These are phyloP conservation scores for Xylariaceae sp. DNA, from an alignment of 2,329 filamentous ascomycete species.

Conservation along the genomic window DNA sequence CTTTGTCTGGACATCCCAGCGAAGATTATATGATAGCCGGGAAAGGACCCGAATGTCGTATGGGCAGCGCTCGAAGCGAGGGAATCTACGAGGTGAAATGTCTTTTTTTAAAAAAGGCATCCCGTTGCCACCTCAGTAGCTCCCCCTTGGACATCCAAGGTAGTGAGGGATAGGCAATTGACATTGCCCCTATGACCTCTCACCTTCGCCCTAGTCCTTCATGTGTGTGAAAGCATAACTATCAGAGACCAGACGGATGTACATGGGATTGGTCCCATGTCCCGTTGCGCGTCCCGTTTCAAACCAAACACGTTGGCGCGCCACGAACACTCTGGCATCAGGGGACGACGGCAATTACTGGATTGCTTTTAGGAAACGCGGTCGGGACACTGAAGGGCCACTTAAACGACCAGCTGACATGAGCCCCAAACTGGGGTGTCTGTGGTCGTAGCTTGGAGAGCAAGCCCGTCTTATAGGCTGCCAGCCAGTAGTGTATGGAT, in stretches of 20 bases:
- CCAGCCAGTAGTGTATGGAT: slow-evolving; percentile 35
- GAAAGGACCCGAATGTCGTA: slow-evolving; percentile 65
- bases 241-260: slow-evolving; percentile 31
- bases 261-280: slow-evolving; percentile 37
- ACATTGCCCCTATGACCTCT: slow-evolving; percentile 4
- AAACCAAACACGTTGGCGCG: slow-evolving; percentile 55
- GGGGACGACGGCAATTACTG: background rate
- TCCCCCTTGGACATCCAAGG: slow-evolving; percentile 52
- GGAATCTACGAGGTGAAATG: slow-evolving; percentile 73
- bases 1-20: slow-evolving; percentile 71
- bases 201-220: slow-evolving; percentile 25
- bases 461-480: slow-evolving; percentile 32
- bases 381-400: slow-evolving; percentile 67
- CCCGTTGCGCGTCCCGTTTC: slow-evolving; percentile 51
- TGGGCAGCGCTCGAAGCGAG: slow-evolving; percentile 60
- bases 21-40: slow-evolving; percentile 72
- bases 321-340: background rate
- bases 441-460: slow-evolving; percentile 36
- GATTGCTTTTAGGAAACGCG: background rate
- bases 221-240: slow-evolving; percentile 28
- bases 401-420: slow-evolving; percentile 62
- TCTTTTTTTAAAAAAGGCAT: slow-evolving; percentile 46
- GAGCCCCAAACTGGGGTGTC: slow-evolving; percentile 47
- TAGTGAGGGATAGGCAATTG: slow-evolving; percentile 59
- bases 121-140: slow-evolving; percentile 61